Conservation (phyloP, 257 asterid species). For the Ophiorrhiza pumila region DNA sequence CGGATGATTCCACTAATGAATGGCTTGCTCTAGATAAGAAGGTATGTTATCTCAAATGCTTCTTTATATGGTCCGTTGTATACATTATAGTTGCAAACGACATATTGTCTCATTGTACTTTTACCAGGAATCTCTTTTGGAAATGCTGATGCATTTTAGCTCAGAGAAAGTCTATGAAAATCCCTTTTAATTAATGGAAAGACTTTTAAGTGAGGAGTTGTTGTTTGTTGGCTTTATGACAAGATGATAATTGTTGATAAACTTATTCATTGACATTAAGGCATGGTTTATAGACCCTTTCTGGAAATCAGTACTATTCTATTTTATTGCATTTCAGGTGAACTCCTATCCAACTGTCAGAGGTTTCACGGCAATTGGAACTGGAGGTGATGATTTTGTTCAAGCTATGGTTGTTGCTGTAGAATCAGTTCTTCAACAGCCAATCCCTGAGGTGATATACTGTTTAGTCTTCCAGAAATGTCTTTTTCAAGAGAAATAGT, state of each 20-base stretch:
- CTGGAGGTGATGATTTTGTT: constrained; percentile 93
- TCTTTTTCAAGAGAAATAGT: neutral
- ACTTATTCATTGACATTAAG: neutral
- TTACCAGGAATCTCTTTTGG: neutral
- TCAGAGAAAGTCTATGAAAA: neutral
- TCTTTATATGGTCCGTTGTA: neutral
- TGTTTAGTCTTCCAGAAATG: neutral
- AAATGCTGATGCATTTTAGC: neutral
- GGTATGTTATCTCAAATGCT: constrained; percentile 32
- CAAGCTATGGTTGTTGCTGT: constrained; percentile 95
- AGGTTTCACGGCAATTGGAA: constrained; percentile 94
- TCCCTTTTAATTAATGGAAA: neutral
- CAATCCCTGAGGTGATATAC: constrained; percentile 62
- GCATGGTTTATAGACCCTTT: neutral
- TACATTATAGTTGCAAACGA: neutral
- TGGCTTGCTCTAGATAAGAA: constrained; percentile 77
- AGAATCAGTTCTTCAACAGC: constrained; percentile 73
- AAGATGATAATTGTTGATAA: neutral
- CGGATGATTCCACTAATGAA: constrained; percentile 76
- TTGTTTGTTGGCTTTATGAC: neutral
- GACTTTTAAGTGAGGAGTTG: neutral
- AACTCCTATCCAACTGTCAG: constrained; percentile 87
- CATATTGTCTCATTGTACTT: neutral
- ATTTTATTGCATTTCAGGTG: constrained; percentile 42
- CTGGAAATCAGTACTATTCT: neutral